Percentiles rank a stretch among this genome's conserved stretches.
Evolutionary conservation across 306 rosid genomes (phyloP).

Genomic region (Fragaria iinumae): DNA sequence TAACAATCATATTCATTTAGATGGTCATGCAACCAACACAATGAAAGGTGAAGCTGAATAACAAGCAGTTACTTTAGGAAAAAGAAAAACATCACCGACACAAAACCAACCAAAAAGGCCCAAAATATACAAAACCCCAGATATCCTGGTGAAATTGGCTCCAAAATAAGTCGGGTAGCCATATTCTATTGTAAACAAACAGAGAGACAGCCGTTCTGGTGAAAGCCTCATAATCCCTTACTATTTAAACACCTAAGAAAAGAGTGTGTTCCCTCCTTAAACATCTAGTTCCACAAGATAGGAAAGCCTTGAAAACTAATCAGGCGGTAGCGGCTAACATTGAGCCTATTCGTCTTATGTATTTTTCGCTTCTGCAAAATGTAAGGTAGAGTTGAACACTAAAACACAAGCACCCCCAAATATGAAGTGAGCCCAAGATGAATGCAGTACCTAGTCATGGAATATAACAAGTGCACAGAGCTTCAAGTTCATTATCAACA

Average conservation of each 20-base stretch:
- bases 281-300: too few species aligned
- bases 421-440: too few species aligned
- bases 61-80: neutral
- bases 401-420: too few species aligned
- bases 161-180: neutral
- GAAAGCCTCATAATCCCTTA: neutral
- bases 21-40: neutral
- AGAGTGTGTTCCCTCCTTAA: neutral
- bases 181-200: neutral
- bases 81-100: neutral
- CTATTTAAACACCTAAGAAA: neutral
- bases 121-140: neutral
- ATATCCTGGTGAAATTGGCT: neutral
- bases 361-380: too few species aligned
- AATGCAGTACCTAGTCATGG: too few species aligned
- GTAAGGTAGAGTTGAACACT: too few species aligned
- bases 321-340: too few species aligned
- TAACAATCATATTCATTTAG: neutral
- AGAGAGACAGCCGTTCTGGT: neutral
- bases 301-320: too few species aligned
- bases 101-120: neutral
- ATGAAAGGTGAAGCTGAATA: neutral
- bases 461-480: too few species aligned
- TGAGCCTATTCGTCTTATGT: too few species aligned
- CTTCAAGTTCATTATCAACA: too few species aligned